phyloP scores from a whole-genome alignment of 768 basidiomycete species.

The Auricularia auricula-judae region DNA sequence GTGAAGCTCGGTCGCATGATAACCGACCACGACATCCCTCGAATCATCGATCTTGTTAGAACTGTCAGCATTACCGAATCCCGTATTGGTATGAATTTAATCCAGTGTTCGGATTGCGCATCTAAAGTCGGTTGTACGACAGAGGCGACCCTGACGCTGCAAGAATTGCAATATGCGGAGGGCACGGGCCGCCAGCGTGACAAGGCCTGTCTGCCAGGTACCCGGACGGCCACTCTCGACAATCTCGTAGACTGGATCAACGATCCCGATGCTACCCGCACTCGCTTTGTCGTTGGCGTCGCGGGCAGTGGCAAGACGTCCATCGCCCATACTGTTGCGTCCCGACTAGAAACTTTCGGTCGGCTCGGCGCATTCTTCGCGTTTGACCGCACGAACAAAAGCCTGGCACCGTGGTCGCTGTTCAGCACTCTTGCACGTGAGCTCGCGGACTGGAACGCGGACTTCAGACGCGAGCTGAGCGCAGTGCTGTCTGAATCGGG shows the following conservation, averaged over 20 bases:
- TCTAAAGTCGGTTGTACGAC: not conserved
- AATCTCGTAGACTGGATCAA: not conserved
- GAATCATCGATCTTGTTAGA: accelerated
- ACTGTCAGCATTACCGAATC: not conserved
- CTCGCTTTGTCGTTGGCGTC: not conserved
- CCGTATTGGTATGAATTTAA: not conserved
- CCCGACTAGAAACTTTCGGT: not conserved
- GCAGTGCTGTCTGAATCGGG: not conserved
- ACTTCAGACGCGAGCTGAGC: not conserved
- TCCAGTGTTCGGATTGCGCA: not conserved
- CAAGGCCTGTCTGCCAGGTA: not conserved
- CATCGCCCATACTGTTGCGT: not conserved
- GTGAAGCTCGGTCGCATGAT: not conserved
- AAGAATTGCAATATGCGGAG: not conserved
- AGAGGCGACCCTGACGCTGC: not conserved
- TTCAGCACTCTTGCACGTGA: not conserved
- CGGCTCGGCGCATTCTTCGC: not conserved
- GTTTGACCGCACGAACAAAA: not conserved
- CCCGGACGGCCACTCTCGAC: not conserved
- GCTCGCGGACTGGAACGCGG: not conserved
- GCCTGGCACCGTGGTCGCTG: not conserved
- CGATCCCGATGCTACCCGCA: not conserved
- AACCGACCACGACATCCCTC: not conserved
- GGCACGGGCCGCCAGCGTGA: not conserved
- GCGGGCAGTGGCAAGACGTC: not conserved